These are phyloP conservation scores for Trichoderma sp. DNA, from an alignment of 2,329 filamentous ascomycete genomes.

Conservation along the genomic window DNA sequence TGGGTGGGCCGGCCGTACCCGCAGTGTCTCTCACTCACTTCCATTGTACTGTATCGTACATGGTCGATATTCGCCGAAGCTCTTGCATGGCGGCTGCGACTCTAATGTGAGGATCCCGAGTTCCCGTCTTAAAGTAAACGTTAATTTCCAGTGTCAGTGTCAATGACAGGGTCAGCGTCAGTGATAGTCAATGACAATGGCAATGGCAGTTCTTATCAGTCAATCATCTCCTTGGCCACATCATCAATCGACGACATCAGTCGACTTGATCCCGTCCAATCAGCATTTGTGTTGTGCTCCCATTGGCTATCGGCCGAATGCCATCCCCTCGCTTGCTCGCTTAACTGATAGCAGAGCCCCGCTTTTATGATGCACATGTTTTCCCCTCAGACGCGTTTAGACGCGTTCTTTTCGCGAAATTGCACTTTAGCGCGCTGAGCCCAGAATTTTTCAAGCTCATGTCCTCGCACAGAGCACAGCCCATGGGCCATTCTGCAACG, in stretches of 20 bases:
- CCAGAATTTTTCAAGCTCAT: not conserved
- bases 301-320: not conserved
- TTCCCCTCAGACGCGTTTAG: constrained; percentile 8
- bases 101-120: not conserved
- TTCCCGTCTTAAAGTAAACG: not conserved
- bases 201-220: not conserved
- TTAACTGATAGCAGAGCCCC: constrained; percentile 7
- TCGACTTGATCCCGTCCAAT: not conserved
- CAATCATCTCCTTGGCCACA: not conserved
- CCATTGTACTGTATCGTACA: constrained; percentile 1
- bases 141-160: not conserved
- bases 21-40: not conserved
- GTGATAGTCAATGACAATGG: not conserved
- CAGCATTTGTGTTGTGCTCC: not conserved
- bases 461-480: not conserved
- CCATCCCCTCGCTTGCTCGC: constrained; percentile 5
- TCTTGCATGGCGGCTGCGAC: constrained; percentile 12
- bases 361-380: constrained; percentile 16
- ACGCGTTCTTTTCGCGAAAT: constrained; percentile 14
- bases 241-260: not conserved
- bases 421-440: constrained; percentile 5
- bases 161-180: not conserved
- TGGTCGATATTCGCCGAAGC: not conserved
- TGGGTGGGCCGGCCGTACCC: not conserved
- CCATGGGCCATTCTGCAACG: not conserved